Evolutionary conservation across 2,329 filamentous ascomycete species (phyloP).

Genomic region (Pseudovirgaria hyperparasitica): DNA sequence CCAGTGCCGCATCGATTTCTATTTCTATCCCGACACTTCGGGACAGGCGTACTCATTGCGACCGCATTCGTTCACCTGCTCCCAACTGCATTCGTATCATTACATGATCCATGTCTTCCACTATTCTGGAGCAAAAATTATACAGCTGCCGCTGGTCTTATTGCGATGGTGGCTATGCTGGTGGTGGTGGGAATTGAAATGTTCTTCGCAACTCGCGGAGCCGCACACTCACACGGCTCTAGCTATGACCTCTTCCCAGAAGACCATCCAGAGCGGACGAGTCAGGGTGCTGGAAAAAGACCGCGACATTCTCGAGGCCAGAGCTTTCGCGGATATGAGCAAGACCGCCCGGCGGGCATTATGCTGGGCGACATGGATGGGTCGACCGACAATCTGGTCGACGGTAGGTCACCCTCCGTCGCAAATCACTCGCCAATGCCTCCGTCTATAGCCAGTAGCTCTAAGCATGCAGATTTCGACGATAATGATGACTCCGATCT

Average conservation of each 20-base stretch:
- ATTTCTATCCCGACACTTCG: conserved; percentile 27
- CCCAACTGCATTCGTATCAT: conserved; percentile 25
- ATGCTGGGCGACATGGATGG: conserved; percentile 16
- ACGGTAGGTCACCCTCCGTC: conserved; percentile 19
- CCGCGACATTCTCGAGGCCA: conserved; percentile 16
- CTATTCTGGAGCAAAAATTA: conserved; percentile 27
- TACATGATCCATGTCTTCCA: conserved; percentile 27
- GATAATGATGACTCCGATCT: conserved; percentile 20
- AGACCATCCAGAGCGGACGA: conserved; percentile 4
- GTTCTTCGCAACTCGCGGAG: conserved; percentile 64
- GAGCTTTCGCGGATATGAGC: conserved; percentile 19
- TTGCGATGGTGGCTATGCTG: conserved; percentile 28
- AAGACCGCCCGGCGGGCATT: conserved; percentile 13
- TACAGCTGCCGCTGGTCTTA: conserved; percentile 24
- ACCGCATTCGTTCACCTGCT: conserved; percentile 29
- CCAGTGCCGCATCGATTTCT: conserved; percentile 26
- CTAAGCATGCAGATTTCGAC: conserved; percentile 6
- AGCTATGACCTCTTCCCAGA: conserved; percentile 34
- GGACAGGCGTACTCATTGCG: conserved; percentile 27
- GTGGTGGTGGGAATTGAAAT: conserved; percentile 79
- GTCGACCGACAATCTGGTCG: conserved; percentile 20
- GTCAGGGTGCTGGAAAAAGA: conserved; percentile 5
- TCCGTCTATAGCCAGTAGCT: conserved; percentile 7
- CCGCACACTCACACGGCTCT: conserved; percentile 43
- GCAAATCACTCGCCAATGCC: conserved; percentile 11